A percentile compares a stretch with the other conserved stretches of the same genome.
phyloP scores from a whole-genome alignment of 345 rosid genomes.

The Gossypium arboreum region DNA sequence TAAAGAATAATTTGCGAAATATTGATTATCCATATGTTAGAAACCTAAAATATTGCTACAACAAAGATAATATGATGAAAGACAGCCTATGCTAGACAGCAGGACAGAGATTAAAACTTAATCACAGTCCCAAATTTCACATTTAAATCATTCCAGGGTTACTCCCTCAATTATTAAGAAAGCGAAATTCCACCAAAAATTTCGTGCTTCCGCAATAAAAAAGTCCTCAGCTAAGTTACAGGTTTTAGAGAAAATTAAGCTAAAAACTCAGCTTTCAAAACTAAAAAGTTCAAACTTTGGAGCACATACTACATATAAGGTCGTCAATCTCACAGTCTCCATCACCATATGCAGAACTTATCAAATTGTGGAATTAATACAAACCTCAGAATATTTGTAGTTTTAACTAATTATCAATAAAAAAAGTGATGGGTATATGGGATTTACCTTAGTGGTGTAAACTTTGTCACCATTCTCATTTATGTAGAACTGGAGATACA shows the following conservation, averaged over 20 bases:
- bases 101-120: background rate
- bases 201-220: too few species aligned
- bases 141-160: background rate
- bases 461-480: conserved; percentile 79
- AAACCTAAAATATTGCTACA: background rate
- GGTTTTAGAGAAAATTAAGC: background rate
- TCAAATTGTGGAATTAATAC: background rate
- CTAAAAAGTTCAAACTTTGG: background rate
- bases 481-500: conserved; percentile 80
- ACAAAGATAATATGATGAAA: background rate
- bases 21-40: background rate
- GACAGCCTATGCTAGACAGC: background rate
- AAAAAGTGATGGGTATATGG: background rate
- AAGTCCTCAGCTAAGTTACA: background rate
- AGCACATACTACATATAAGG: background rate
- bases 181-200: background rate
- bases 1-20: background rate
- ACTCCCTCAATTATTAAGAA: background rate
- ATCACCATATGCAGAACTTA: background rate
- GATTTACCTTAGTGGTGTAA: conserved; percentile 73
- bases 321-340: background rate
- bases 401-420: background rate
- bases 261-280: background rate
- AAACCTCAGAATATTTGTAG: background rate
- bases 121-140: background rate